Conservation (phyloP, 306 rosid genomes). For the Prunus mume region DNA sequence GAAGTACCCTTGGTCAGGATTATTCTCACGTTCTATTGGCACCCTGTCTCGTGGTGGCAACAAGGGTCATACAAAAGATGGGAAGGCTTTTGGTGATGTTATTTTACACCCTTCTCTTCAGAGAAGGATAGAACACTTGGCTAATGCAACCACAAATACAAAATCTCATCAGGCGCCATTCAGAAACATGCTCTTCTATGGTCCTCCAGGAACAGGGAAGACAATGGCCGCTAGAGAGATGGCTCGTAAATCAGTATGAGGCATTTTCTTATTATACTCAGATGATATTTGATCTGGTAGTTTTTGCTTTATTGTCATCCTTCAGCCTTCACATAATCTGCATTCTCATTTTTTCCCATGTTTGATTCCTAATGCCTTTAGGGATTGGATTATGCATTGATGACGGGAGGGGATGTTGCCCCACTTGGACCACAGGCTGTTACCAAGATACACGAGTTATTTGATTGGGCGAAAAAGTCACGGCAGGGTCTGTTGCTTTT, state of each 20-base stretch:
- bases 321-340: background rate
- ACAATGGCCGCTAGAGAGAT: conserved; percentile 98
- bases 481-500: conserved; percentile 86
- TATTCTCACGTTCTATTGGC: conserved; percentile 54
- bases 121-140: conserved; percentile 79
- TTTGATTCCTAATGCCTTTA: conserved; percentile 16
- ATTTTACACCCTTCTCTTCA: conserved; percentile 84
- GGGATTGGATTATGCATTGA: conserved; percentile 97
- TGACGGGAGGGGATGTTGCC: conserved; percentile 99
- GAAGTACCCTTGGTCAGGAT: conserved; percentile 95
- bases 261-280: background rate
- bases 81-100: conserved; percentile 85
- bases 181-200: conserved; percentile 95
- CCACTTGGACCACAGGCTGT: conserved; percentile 98
- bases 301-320: background rate
- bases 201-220: conserved; percentile 99
- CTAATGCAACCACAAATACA: conserved; percentile 91
- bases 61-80: conserved; percentile 43
- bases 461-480: conserved; percentile 94
- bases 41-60: conserved; percentile 33
- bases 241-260: conserved; percentile 88
- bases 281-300: background rate
- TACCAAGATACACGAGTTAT: conserved; percentile 92
- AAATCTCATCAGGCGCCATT: conserved; percentile 96
- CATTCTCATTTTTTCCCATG: conserved; percentile 12